phyloP scores from a whole-genome alignment of 225 moss, liverwort and hornwort species.

The Thuidium tamariscinum region DNA sequence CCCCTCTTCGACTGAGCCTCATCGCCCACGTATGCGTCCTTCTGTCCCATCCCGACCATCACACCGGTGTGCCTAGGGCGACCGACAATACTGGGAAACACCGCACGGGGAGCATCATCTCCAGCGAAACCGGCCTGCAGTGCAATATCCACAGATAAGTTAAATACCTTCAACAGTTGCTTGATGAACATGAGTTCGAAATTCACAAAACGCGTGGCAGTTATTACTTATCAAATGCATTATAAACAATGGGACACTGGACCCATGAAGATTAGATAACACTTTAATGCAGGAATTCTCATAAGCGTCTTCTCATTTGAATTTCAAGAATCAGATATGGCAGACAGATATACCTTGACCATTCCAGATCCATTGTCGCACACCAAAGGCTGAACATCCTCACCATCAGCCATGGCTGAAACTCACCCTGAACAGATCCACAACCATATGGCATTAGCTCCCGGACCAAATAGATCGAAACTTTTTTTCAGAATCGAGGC shows the following conservation, averaged over 20 bases:
- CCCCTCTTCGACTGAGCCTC: slow-evolving; percentile 72
- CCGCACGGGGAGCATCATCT: slow-evolving; percentile 87
- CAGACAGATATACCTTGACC: slow-evolving; percentile 25
- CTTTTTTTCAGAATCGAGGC: not conserved
- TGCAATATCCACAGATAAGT: not conserved
- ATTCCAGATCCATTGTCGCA: slow-evolving; percentile 85
- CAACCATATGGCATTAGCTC: not conserved
- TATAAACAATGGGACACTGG: not conserved
- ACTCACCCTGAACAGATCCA: not conserved
- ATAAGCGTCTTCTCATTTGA: not conserved
- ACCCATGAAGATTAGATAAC: too few relatives aligned
- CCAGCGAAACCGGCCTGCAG: slow-evolving; percentile 89
- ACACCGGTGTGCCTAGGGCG: slow-evolving; percentile 66
- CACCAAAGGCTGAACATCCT: slow-evolving; percentile 83
- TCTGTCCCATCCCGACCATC: slow-evolving; percentile 68
- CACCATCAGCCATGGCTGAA: slow-evolving; percentile 52
- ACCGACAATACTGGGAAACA: slow-evolving; percentile 92
- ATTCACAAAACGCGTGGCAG: not conserved
- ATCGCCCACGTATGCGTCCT: slow-evolving; percentile 57
- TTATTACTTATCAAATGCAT: not conserved
- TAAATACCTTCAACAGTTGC: not conserved
- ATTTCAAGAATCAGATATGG: not conserved
- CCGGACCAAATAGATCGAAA: not conserved
- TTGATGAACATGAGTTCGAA: not conserved
- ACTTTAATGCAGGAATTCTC: too few relatives aligned